Base-by-base conservation (phyloP, 1,139 yeast genomes). In the Protomyces gravidus region DNA sequence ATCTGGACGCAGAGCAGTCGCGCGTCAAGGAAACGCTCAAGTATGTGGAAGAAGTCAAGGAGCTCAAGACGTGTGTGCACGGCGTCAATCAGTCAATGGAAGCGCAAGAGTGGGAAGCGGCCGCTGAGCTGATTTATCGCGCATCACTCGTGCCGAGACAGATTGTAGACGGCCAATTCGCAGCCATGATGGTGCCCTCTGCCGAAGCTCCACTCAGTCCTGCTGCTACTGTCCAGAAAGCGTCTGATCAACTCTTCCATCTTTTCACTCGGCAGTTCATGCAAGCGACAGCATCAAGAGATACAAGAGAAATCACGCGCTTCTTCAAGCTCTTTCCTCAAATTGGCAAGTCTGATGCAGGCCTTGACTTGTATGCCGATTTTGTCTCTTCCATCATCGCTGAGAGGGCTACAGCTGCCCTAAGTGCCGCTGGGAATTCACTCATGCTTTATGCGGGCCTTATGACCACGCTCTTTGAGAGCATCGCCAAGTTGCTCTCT, bases 161-260 rank as follows among this genome's bases (percentile, higher is more conserved):
- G 1, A 68, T 80, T 13, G 69, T 86, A 23, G 75, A 71, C 11
- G 90, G 96, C n/a, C 76, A 79, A 61, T 89, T 85, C 71, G 92
- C 96, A 1, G 80, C 84, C 55, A 82, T 79, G 50, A 88, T 87
- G 67, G 92, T 92, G n/a, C 98, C 99, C 0, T 83, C 95, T 0
- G 78, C 87, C 6, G 95, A 88, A 59, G 78, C 89, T n/a, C 96
- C 97, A 0, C 95, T 88, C 60, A 75, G 80, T 57, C 97, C 98
- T 0, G 70, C 72, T 13, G 78, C 74, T 1, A 75, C 86, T 0
- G 68, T 92, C 1, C 69, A 73, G 1, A 76, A 75, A 17, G 88
- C 95, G 80, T 78, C 82, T 3, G 74, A 73, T 1, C 78, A 82
- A 48, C 75, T 90, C 61, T 82, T 82, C 1, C 70, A 70, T 1